phyloP scores from a whole-genome alignment of 1,284 basidiomycete species.

The Stygiomarasmius scandens region DNA sequence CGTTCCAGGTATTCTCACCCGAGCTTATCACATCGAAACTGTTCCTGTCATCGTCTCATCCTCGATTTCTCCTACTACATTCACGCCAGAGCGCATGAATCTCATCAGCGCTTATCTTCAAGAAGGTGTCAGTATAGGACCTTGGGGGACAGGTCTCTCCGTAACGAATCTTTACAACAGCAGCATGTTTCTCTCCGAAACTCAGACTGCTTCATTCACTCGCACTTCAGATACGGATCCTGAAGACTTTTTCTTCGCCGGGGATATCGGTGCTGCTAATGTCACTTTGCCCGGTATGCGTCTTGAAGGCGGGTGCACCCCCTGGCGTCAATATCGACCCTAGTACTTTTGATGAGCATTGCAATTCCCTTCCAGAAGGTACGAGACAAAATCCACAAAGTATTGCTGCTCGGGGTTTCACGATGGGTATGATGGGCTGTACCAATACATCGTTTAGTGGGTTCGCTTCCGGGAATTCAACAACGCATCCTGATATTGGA shows the following conservation, averaged over 20 bases:
- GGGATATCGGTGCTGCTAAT: slow-evolving; percentile 11
- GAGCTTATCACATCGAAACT: slow-evolving; percentile 20
- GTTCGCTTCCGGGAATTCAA: neutral
- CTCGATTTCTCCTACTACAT: slow-evolving; percentile 14
- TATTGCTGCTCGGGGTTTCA: too few species aligned
- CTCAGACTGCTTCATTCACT: neutral
- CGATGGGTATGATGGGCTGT: too few species aligned
- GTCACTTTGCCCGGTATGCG: slow-evolving; percentile 21
- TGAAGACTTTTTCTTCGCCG: slow-evolving; percentile 22
- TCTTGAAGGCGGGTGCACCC: slow-evolving; percentile 9
- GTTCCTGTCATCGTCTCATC: slow-evolving; percentile 10
- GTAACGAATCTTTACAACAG: slow-evolving; percentile 17
- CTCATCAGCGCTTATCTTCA: slow-evolving; percentile 19
- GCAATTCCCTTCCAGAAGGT: neutral
- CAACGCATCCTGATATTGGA: neutral
- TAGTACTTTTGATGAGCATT: neutral
- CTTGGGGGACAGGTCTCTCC: slow-evolving; percentile 20
- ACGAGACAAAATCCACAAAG: neutral
- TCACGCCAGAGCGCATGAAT: slow-evolving; percentile 7
- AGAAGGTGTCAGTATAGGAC: slow-evolving; percentile 17
- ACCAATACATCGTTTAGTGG: neutral
- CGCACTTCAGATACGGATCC: slow-evolving; percentile 10
- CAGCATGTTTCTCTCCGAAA: slow-evolving; percentile 16
- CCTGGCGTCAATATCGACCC: too few species aligned
- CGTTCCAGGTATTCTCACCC: slow-evolving; percentile 20